Evolutionary conservation across 2,329 filamentous ascomycete species (phyloP), one percentile per base, ranked within the genome.

Genomic region (Orbilia oligospora): DNA sequence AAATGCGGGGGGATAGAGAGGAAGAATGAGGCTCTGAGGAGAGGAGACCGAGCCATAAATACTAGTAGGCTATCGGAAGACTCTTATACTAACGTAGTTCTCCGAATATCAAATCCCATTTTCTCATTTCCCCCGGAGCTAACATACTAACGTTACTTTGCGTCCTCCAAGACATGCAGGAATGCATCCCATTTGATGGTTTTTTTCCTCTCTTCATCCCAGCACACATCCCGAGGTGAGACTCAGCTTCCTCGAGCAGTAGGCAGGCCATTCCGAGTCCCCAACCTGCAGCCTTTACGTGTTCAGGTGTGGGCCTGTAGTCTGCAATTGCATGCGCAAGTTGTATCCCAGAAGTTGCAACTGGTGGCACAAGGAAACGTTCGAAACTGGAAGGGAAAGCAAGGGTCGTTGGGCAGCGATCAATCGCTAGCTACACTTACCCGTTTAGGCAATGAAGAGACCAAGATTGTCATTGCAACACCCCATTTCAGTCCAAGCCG

Each of bases 401-500:
- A 41, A 14, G 55, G 55, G 36, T n/a, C 16, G n/a, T 24, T 9
- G 48, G 36, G 46, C 16, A 51, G 64, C 27, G 30, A 67, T 55
- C 48, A 30, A 67, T 53, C 64, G 12, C 16, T 27, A 36, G 18
- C 36, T 20, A 41, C 4, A 12, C 24, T 27, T 67, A 8, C 46
- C 64, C 20, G n/a, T 51, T 55, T 53, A 30, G 46, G 44, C n/a
- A 3, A 24, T 12, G 41, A 24, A 5, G n/a, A 33, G 36, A 36
- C 22, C 20, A 20, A 36, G 53, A 63, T 70, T 27, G 27, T 63
- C 55, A 70, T 63, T 70, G 53, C 55, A 51, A 36, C 24, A 51
- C 18, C 55, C 55, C 30, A 41, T 41, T 41, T 18, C 5, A 33
- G 55, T 2, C 20, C 27, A 56, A 61, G 55, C 36, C 20, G 8